Base-by-base conservation (phyloP, 495 filamentous ascomycete species). In the Massariosphaeria phaeospora region DNA sequence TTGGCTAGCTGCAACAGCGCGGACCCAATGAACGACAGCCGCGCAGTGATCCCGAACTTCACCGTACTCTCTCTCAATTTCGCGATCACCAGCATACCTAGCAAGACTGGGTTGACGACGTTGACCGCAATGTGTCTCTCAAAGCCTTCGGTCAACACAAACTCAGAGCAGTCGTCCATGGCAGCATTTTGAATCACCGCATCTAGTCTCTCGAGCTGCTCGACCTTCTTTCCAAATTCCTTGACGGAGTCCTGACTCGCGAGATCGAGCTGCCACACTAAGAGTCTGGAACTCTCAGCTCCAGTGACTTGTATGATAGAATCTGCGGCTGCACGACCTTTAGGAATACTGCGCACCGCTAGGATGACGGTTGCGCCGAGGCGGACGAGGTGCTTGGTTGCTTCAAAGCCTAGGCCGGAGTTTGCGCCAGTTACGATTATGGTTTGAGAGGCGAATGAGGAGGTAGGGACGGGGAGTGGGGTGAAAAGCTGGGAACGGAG, bases 211-310 rank as follows among this genome's bases (percentile, higher is more conserved):
- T 61, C 30, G 18, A 72, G 35, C 21, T 73, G 69, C 20, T 73
- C 66, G 24, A 66, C 70, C 3, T 70, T 69, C 34, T 59, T 52
- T 11, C 73, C 76, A 48, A 82, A 82, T 3, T 43, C 59, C 50
- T 75, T 70, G 23, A 82, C 73, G 34, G 72, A 77, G 21, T 69
- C 67, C 59, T 75, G 81, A 44, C 55, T 72, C 55, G 57, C 66
- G 72, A 82, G 74, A 45, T 83, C 80, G 0, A 83, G 70, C 46
- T 69, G 68, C 77, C 76, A 80, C 13, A 79, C 71, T 55, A n/a
- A n/a, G n/a, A n/a, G n/a, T 77, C 68, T 10, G 78, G 49, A 10
- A 71, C 69, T 1, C 4, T 55, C 62, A 30, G 71, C 29, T 27
- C 23, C 13, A 11, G 68, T 66, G n/a, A 73, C 78, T 23, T 54